phyloP scores from a whole-genome alignment of 2,329 filamentous ascomycete species.

The Aspergillaceae sp. region DNA sequence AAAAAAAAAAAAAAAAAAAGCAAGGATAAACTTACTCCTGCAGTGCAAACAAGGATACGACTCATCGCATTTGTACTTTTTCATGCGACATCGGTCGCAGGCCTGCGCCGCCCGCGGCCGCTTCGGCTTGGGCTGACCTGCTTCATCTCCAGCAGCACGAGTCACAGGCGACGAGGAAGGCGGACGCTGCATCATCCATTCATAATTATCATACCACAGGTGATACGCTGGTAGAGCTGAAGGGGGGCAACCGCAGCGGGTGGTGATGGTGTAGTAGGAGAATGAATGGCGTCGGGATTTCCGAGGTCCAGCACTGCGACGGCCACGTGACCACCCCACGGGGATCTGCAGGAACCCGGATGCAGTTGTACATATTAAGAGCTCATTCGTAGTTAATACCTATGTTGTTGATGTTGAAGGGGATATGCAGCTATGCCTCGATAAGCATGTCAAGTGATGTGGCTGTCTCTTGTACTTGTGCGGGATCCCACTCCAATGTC shows the following conservation, averaged over 20 bases:
- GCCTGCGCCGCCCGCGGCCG: conserved; percentile 39
- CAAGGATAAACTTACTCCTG: conserved; percentile 23
- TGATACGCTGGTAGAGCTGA: too few relatives aligned
- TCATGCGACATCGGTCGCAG: conserved; percentile 39
- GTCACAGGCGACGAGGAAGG: conserved; percentile 6
- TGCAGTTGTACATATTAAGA: background rate
- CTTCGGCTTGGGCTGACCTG: conserved; percentile 19
- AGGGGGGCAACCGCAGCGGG: too few relatives aligned
- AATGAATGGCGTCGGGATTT: conserved; percentile 11
- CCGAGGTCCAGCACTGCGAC: conserved; percentile 5
- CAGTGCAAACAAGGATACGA: conserved; percentile 38
- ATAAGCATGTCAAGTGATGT: conserved; percentile 12
- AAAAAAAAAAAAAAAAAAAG: too few relatives aligned
- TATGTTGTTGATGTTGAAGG: too few relatives aligned
- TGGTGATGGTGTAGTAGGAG: background rate
- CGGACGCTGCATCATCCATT: conserved; percentile 32
- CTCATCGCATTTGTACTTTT: conserved; percentile 45
- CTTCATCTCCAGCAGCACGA: conserved; percentile 7
- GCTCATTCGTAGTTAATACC: too few relatives aligned
- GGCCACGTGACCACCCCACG: conserved; percentile 11
- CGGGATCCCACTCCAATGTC: conserved; percentile 16
- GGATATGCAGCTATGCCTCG: conserved; percentile 2
- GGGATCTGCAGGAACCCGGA: background rate
- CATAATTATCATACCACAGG: background rate
- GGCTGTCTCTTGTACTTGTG: conserved; percentile 11